Evolutionary conservation across 139 green algal genomes (phyloP).

Genomic region (Chlorella sp.): DNA sequence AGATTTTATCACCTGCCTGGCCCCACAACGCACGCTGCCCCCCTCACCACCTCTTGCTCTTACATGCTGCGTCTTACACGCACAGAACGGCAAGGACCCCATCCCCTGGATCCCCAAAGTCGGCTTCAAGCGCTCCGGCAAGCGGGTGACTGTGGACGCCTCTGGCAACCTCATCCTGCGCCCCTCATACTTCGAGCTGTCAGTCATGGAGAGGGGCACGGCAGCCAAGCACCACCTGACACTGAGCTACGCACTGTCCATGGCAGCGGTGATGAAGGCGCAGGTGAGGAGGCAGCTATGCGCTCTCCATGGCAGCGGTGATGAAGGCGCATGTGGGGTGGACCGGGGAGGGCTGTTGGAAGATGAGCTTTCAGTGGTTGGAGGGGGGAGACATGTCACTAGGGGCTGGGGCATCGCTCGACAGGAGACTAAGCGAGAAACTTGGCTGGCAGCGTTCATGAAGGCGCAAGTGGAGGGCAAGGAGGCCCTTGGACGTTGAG

Average conservation of each 20-base stretch:
- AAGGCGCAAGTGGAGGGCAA: too few relatives aligned
- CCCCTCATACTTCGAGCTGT: constrained; percentile 23
- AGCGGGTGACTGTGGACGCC: neutral
- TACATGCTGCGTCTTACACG: neutral
- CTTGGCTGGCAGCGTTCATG: neutral
- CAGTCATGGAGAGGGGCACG: constrained; percentile 4
- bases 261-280: constrained; percentile 2
- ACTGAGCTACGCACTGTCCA: neutral
- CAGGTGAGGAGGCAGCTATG: neutral
- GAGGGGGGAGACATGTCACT: too few relatives aligned
- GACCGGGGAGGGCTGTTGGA: too few relatives aligned
- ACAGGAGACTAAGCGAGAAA: neutral
- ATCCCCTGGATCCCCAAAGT: constrained; percentile 9
- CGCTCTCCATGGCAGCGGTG: neutral
- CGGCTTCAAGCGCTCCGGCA: constrained; percentile 7
- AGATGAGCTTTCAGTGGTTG: neutral
- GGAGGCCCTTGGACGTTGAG: neutral
- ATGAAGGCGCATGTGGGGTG: neutral
- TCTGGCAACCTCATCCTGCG: constrained; percentile 17
- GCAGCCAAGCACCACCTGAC: constrained; percentile 1
- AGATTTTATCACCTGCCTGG: too few relatives aligned
- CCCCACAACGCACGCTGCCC: too few relatives aligned
- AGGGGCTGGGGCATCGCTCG: too few relatives aligned
- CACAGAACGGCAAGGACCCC: neutral
- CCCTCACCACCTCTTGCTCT: too few relatives aligned